Evolutionary conservation across 2,329 filamentous ascomycete genomes (phyloP), one percentile per base, ranked within the genome.

Genomic region (Calonectria henricotiae): DNA sequence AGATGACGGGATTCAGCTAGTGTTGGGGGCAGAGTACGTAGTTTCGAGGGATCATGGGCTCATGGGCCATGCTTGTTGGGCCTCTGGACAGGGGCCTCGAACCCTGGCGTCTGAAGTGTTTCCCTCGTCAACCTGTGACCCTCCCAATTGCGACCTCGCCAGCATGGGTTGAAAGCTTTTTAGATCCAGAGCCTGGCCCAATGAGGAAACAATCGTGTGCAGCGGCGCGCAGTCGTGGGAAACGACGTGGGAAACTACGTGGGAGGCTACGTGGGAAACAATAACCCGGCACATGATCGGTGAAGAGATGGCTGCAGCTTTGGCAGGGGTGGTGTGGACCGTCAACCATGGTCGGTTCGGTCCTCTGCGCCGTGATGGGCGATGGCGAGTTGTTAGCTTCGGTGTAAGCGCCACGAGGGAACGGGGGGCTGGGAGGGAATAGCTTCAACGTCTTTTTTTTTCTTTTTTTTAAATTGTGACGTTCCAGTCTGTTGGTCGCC

Each of bases 91-190:
- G 63, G 63, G 51, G 63, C 51, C 41, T 60, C 46, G 65, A 67
- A 73, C 62, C 75, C 72, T 74, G 61, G 68, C 65, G 72, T 65
- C 65, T 62, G 55, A 65, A 70, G 72, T 66, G 65, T 37, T 70
- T 62, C 65, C 68, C 51, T 68, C 67, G 65, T 69, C 51, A 58
- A 13, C 51, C 49, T 76, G 72, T 76, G 75, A 76, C 73, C 72
- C 51, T 58, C 70, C 74, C 71, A 73, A 70, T 62, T 39, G 62
- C 44, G 44, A 27, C 58, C 58, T 67, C 71, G 74, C 76, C 68
- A 65, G 69, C 67, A 46, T 49, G 62, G 67, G 62, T 69, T 15
- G 55, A 62, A 73, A 72, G 65, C 63, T 35, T 70, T 62, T 47
- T 66, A 51, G 67, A 27, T 60, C 41, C 41, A 41, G 39, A 65